Base-by-base conservation (phyloP, 2,329 filamentous ascomycete genomes). In the Aspergillus cejpii region DNA sequence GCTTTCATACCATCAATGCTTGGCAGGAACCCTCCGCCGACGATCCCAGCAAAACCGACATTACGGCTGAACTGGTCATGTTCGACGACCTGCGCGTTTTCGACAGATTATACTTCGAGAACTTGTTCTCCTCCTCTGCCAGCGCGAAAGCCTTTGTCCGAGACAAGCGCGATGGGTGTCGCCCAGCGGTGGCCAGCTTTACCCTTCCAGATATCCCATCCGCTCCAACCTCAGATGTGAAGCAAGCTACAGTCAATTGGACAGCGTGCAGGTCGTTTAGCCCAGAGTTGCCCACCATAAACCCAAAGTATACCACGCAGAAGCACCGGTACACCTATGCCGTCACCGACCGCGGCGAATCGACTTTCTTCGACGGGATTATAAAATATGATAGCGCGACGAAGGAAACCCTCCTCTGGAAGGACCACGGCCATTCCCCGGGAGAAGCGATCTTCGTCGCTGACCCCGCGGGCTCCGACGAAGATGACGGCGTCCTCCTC, bases 1-100 rank as follows among this genome's bases (percentile, higher is more conserved):
- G 80, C 64, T 94, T 94, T 63, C 87, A 94, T 65, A 79, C 78
- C 0, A 72, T 87, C 59, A 94, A 94, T 54, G 78, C 85, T 0
- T 92, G 82, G 61, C 85, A 91, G 56, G 77, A 86, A 50, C 54
- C 63, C 0, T 69, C 64, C 0, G 42, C 61, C 20, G 41, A 58
- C 2, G 51, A 56, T 0, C 48, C 57, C 0, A 62, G 68, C 2
- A 42, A 55, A 5, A 66, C 67, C 4, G 73, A 81, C 47, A 72
- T 92, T 14, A 70, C 81, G 23, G 79, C 83, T 43, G 87, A 94
- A 49, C 61, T 84, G 1, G 65, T 81, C 23, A 70, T 77, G 41
- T 89, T 84, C 57, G 72, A 78, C 0, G 83, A 78, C 41, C 66
- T 77, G 0, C 80, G 87, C 45, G 71, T 89, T 12, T 68, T 92